Conservation (phyloP, 1,284 basidiomycete species). For the Boletus holoroseus region DNA sequence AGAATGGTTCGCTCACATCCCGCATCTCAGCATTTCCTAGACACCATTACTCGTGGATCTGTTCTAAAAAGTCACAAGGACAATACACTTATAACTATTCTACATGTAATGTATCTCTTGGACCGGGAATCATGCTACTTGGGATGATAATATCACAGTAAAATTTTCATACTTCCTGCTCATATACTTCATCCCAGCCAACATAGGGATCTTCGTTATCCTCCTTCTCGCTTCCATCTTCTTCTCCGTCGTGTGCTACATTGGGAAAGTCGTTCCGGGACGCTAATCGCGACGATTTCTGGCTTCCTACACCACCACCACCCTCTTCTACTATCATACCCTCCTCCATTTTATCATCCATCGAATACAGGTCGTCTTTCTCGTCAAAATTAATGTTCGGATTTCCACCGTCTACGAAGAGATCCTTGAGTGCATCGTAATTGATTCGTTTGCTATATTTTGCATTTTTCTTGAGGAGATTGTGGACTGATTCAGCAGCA, state of each 20-base stretch:
- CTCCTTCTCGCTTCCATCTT: conserved; percentile 33
- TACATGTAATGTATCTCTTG: conserved; percentile 24
- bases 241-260: conserved; percentile 22
- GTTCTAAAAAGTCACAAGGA: conserved; percentile 23
- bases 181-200: conserved; percentile 41
- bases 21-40: conserved; percentile 20
- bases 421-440: conserved; percentile 75
- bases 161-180: conserved; percentile 37
- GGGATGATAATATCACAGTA: not conserved
- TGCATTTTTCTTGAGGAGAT: conserved; percentile 74
- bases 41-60: conserved; percentile 20
- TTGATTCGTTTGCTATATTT: conserved; percentile 88
- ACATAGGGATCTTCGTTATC: conserved; percentile 25
- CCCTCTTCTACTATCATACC: conserved; percentile 45
- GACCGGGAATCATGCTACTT: not conserved
- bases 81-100: conserved; percentile 30
- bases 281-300: conserved; percentile 11
- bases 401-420: conserved; percentile 56
- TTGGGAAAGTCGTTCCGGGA: conserved; percentile 12
- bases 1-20: conserved; percentile 5
- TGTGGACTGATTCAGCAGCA: conserved; percentile 74
- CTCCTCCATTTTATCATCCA: conserved; percentile 50
- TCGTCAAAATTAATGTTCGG: conserved; percentile 34
- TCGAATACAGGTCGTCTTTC: conserved; percentile 37
- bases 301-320: conserved; percentile 30